These are phyloP conservation scores for Schizosaccharomyces osmophilus DNA, from an alignment of 805 yeast genomes.

Conservation along the genomic window DNA sequence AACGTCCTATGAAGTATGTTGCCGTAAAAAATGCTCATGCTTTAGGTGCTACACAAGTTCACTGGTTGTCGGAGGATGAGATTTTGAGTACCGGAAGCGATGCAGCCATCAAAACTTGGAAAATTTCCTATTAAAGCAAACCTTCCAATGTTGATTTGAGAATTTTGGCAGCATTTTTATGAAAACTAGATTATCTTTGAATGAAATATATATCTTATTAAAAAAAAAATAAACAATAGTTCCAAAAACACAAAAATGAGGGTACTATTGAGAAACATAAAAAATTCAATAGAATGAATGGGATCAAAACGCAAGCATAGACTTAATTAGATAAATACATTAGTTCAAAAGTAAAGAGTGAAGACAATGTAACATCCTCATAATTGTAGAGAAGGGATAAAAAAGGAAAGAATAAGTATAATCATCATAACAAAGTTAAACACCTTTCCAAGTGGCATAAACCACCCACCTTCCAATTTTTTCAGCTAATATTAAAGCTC, in stretches of 20 bases:
- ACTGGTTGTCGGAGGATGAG: slow-evolving; percentile 30
- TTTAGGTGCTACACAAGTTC: slow-evolving; percentile 55
- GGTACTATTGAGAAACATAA: too few relatives aligned
- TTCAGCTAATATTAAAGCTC: slow-evolving; percentile 58
- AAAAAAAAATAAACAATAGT: not conserved
- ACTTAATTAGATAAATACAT: too few relatives aligned
- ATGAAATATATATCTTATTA: not conserved
- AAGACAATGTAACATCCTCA: too few relatives aligned
- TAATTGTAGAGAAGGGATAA: too few relatives aligned
- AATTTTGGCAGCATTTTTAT: not conserved
- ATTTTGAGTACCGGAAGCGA: slow-evolving; percentile 60
- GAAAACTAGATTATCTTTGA: not conserved
- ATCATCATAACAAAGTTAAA: not conserved
- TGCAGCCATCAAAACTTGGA: slow-evolving; percentile 59
- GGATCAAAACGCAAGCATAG: too few relatives aligned
- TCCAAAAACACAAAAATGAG: too few relatives aligned
- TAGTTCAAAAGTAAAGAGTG: too few relatives aligned
- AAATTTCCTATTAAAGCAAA: slow-evolving; percentile 5
- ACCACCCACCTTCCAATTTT: slow-evolving; percentile 33
- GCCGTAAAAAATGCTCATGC: slow-evolving; percentile 63
- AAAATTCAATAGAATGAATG: too few relatives aligned
- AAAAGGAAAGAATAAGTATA: too few relatives aligned
- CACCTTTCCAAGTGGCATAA: slow-evolving; percentile 11
- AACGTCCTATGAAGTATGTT: slow-evolving; percentile 50
- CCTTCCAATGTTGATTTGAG: not conserved